Evolutionary conservation across 352 stramenopile genomes (phyloP).

Genomic region (Phytophthora pistaciae): DNA sequence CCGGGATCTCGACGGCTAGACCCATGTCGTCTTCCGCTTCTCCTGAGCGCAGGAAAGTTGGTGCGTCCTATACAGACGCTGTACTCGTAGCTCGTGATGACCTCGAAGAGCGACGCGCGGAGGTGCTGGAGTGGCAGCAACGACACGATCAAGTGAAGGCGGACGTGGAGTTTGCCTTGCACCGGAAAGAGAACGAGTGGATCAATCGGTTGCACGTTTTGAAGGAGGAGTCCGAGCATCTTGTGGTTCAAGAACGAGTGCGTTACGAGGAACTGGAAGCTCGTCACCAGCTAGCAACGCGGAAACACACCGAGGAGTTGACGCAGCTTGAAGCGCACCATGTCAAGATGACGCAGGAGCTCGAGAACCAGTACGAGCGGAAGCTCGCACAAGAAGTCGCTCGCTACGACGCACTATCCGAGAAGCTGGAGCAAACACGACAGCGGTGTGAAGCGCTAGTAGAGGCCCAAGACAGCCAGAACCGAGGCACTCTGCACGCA

Average conservation of each 20-base stretch:
- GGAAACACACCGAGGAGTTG: slow-evolving; percentile 85
- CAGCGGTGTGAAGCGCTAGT: slow-evolving; percentile 91
- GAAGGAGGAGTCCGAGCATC: slow-evolving; percentile 80
- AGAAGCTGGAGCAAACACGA: slow-evolving; percentile 90
- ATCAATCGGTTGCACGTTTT: slow-evolving; percentile 81
- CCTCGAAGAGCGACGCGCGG: slow-evolving; percentile 69
- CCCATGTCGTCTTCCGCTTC: slow-evolving; percentile 30
- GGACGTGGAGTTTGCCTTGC: slow-evolving; percentile 85
- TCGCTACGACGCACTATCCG: slow-evolving; percentile 88
- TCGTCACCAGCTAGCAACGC: slow-evolving; percentile 66
- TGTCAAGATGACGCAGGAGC: slow-evolving; percentile 87
- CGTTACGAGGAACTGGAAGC: slow-evolving; percentile 86
- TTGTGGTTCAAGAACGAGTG: slow-evolving; percentile 80
- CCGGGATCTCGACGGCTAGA: slow-evolving; percentile 15
- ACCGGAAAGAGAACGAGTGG: slow-evolving; percentile 91
- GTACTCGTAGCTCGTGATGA: slow-evolving; percentile 83
- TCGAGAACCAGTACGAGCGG: slow-evolving; percentile 94
- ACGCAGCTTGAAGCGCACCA: slow-evolving; percentile 79
- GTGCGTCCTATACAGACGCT: slow-evolving; percentile 46
- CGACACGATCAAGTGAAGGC: slow-evolving; percentile 82
- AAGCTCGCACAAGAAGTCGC: slow-evolving; percentile 91
- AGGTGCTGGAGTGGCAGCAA: slow-evolving; percentile 69
- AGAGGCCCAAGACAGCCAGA: slow-evolving; percentile 80
- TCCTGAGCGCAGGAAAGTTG: slow-evolving; percentile 24
- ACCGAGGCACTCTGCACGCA: slow-evolving; percentile 62